A percentile compares a stretch with the other conserved stretches of the same genome.
These are phyloP conservation scores for Angomonas deanei DNA, from an alignment of 208 protist species.

Conservation along the genomic window DNA sequence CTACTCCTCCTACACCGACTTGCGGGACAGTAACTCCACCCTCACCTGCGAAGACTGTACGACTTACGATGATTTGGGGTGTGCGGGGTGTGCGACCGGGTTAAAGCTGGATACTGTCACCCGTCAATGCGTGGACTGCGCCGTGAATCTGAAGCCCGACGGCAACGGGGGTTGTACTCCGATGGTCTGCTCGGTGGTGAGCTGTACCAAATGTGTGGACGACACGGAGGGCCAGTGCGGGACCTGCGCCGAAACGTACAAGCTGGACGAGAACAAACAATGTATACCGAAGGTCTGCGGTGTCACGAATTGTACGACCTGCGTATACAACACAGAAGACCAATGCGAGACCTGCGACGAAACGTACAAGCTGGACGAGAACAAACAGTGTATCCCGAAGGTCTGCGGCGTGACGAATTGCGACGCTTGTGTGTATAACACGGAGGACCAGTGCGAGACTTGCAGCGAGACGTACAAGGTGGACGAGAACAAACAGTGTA, in stretches of 20 bases:
- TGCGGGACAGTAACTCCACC: no score
- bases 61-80: no score
- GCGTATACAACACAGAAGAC: not conserved
- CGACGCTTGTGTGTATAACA: no score
- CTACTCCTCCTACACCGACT: no score
- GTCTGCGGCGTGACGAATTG: no score
- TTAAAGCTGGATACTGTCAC: no score
- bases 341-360: not conserved
- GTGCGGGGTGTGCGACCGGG: no score
- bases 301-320: not conserved
- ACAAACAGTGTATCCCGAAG: no score
- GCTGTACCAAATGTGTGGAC: conserved; percentile 1
- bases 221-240: not conserved
- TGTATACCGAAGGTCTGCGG: not conserved
- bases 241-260: not conserved
- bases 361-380: not conserved
- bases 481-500: not conserved
- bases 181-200: not conserved
- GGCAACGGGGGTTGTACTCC: no score
- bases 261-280: not conserved
- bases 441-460: not conserved
- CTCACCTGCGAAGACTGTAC: no score
- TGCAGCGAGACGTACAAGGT: not conserved
- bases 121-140: no score
- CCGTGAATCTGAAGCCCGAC: no score